Percentiles rank a stretch among this genome's conserved stretches.
phyloP scores from a whole-genome alignment of 352 stramenopile genomes.

The Globisporangium spiculum region DNA sequence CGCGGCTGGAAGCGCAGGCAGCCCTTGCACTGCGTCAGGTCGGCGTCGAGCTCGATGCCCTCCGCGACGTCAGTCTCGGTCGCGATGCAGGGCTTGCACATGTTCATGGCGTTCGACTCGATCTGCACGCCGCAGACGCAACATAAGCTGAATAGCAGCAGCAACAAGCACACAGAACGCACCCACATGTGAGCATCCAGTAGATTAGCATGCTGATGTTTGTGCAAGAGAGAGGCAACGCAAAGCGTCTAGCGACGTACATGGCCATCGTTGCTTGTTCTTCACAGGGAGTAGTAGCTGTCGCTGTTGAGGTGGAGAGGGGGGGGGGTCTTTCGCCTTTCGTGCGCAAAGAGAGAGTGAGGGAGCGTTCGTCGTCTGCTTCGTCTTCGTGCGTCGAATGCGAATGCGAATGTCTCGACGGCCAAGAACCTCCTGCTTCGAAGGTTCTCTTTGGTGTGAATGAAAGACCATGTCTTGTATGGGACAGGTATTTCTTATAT shows the following conservation, averaged over 20 bases:
- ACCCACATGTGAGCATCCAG: not conserved
- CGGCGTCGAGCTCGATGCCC: constrained; percentile 49
- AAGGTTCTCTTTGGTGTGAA: too few relatives aligned
- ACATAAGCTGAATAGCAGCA: constrained; percentile 26
- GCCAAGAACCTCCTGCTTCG: too few relatives aligned
- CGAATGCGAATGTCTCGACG: too few relatives aligned
- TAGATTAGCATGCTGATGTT: not conserved
- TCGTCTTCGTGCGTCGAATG: not conserved
- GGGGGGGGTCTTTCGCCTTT: not conserved
- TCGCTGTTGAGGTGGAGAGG: not conserved
- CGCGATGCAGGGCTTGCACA: constrained; percentile 70
- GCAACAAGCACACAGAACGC: not conserved
- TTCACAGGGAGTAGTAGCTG: not conserved
- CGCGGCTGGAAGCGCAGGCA: constrained; percentile 68
- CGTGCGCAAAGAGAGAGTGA: not conserved
- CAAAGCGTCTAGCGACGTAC: constrained; percentile 8
- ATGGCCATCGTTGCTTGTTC: constrained; percentile 21
- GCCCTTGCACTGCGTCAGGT: constrained; percentile 59
- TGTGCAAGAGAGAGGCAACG: not conserved
- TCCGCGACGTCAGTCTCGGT: constrained; percentile 72
- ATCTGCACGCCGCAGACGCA: constrained; percentile 68
- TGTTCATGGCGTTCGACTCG: constrained; percentile 76
- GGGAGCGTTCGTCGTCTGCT: not conserved
- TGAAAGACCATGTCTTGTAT: too few relatives aligned
- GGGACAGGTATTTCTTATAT: too few relatives aligned